Evolutionary conservation across 2,329 filamentous ascomycete genomes (phyloP), one percentile per base, ranked within the genome.

Genomic region (Cladophialophora yegresii): DNA sequence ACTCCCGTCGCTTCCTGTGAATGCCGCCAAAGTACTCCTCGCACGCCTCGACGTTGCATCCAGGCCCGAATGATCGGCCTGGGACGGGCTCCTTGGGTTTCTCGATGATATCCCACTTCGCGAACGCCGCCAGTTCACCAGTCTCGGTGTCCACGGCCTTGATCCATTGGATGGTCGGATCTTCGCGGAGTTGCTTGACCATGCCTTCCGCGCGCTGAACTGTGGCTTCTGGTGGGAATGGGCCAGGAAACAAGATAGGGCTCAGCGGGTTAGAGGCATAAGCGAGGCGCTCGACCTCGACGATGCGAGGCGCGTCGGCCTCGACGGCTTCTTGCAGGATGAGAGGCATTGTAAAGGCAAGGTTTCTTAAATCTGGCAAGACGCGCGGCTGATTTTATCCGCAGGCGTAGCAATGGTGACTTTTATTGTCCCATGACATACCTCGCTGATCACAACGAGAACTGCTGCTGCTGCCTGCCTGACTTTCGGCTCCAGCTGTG

Each of bases 81-180:
- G 26, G 45, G 28, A 32, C 22, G 16, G 43, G 28, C 22, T 33
- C 16, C n/a, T 62, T 58, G 5, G 53, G 58, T 4, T 45, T 60
- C 20, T 58, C 32, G 45, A 79, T 80, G 5, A 80, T 73, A 62
- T 83, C 79, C 68, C 76, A 78, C 20, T 83, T 74, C 2, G 76
- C 79, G 77, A 83, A 82, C 55, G 81, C 81, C 23, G 81, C 74
- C 40, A 82, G 77, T 32, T 78, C 75, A 13, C 77, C 76, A 0
- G 76, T 79, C 3, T 75, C 74, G 6, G 75, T 76, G 67, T 83
- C 80, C 28, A 82, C 73, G 54, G 77, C 80, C 72, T 83, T 83
- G 65, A 79, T 73, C 4, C 80, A 83, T 70, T 82, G 80, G 63
- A 82, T 72, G 12, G 74, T 71, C 43, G 76, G 74, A 4, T 75